phyloP scores from a whole-genome alignment of 257 asterid species.

The Solanum etuberosum region DNA sequence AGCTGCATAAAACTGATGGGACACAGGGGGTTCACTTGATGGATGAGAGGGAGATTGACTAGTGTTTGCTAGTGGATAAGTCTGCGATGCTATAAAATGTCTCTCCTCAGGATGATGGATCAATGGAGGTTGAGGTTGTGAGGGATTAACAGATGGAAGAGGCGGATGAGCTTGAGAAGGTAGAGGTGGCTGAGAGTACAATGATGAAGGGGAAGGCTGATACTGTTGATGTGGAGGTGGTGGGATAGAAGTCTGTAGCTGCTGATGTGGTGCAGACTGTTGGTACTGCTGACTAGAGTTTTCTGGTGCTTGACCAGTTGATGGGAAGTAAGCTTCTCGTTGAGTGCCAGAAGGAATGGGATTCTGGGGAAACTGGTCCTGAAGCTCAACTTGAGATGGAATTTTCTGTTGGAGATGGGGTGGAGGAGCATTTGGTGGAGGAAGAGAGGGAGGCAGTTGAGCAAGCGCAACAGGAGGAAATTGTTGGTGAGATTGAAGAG shows the following conservation, averaged over 20 bases:
- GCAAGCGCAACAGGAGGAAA: slow-evolving; percentile 26
- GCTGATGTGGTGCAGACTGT: slow-evolving; percentile 33
- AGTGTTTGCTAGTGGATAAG: slow-evolving; percentile 31
- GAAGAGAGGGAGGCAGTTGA: slow-evolving; percentile 27
- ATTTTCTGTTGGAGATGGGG: slow-evolving; percentile 37
- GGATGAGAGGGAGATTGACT: slow-evolving; percentile 38
- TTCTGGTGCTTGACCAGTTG: slow-evolving; percentile 50
- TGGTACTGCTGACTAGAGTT: slow-evolving; percentile 48
- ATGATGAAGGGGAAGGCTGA: slow-evolving; percentile 38
- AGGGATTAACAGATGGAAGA: slow-evolving; percentile 24
- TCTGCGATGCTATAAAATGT: slow-evolving; percentile 39
- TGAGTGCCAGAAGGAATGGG: slow-evolving; percentile 42
- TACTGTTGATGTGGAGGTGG: slow-evolving; percentile 30
- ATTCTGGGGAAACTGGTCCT: slow-evolving; percentile 40
- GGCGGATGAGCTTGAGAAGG: slow-evolving; percentile 36
- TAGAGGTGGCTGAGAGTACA: slow-evolving; percentile 41
- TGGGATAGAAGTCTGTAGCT: slow-evolving; percentile 6
- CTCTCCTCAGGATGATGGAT: slow-evolving; percentile 69
- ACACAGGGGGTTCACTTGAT: slow-evolving; percentile 35
- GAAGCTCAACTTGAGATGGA: slow-evolving; percentile 43
- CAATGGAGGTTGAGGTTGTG: slow-evolving; percentile 39
- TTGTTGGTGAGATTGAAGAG: slow-evolving; percentile 41
- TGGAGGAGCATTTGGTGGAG: slow-evolving; percentile 26
- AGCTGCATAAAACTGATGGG: slow-evolving; percentile 51
- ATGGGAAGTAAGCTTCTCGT: slow-evolving; percentile 44